phyloP scores from a whole-genome alignment of 2,329 filamentous ascomycete species.

The Corinectria fuckeliana region DNA sequence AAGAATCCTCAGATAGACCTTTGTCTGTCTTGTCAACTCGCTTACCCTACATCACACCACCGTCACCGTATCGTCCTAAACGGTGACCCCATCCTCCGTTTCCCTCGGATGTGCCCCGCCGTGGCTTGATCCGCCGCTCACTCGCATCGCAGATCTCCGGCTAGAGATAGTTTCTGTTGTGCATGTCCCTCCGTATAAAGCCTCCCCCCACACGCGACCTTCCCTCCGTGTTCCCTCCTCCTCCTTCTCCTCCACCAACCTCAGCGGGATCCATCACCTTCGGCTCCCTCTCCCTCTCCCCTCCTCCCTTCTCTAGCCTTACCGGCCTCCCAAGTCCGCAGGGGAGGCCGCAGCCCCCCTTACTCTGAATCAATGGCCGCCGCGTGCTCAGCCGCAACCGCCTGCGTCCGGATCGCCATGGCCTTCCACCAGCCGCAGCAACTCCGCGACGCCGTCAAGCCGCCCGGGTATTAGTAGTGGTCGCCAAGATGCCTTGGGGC shows the following conservation, averaged over 20 bases:
- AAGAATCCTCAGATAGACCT: too few species aligned
- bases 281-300: not conserved
- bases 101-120: too few species aligned
- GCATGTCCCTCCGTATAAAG: constrained; percentile 27
- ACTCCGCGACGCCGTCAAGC: constrained; percentile 20
- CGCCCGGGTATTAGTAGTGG: constrained; percentile 16
- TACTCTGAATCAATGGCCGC: constrained; percentile 39
- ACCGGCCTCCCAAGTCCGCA: constrained; percentile 34
- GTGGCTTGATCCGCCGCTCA: too few species aligned
- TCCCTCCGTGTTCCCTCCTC: not conserved
- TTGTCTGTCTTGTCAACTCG: not conserved
- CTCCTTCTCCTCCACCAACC: constrained; percentile 17
- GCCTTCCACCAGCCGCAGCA: constrained; percentile 28
- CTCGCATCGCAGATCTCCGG: too few species aligned
- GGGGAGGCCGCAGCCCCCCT: constrained; percentile 35
- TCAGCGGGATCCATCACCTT: constrained; percentile 13
- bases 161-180: not conserved
- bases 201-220: not conserved
- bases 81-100: not conserved
- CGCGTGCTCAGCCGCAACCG: constrained; percentile 16
- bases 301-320: constrained; percentile 4
- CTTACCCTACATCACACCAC: not conserved
- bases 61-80: not conserved
- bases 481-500: constrained; percentile 23
- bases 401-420: constrained; percentile 24